Base-by-base conservation (phyloP, 331 rosid species). In the Saraca asoca region DNA sequence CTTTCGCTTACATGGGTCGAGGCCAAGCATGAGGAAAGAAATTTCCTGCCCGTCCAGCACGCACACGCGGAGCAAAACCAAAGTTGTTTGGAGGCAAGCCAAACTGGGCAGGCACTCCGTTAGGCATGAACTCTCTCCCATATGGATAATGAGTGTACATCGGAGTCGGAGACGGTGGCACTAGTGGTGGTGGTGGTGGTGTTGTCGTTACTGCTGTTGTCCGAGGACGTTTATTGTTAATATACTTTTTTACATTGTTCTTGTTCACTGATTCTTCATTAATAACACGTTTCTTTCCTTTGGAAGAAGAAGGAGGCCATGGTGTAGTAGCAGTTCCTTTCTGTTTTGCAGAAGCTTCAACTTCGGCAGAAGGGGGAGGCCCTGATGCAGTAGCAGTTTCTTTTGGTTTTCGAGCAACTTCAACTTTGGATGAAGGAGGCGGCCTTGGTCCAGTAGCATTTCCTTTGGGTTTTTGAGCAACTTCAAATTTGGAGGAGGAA, bases 211-310 rank as follows among this genome's bases (percentile, higher is more conserved):
- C 7, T 34, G 8, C 48, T 9, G 37, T 54, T 45, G 74, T 70
- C 31, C 78, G 56, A 43, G 64, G 78, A 55, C 73, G 71, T 59
- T 85, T 85, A 38, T 13, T 65, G 70, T 24, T 69, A 12, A 14
- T 19, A 11, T 61, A 69, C 18, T 19, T 72, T 17, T 5, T 59
- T 51, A 29, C 75, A 70, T 20, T 29, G 31, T 33, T 12, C 39
- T 48, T 43, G 56, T 3, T 16, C 8, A 62, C 55, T 10, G 16
- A 24, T 24, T 24, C 37, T 7, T 12, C 24, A 24, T 15, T 8
- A 20, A 5, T 54, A 48, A 24, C 31, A 24, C 19, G 61, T 73
- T 62, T 76, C 31, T 16, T 68, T 43, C 64, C 29, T 42, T 24
- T 24, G 31, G 31, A 24, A 24, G 3, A 3, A 24, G 31, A 24